A percentile compares a stretch with the other conserved stretches of the same genome.
These are phyloP conservation scores for Sphagnum contortum DNA, from an alignment of 225 moss, liverwort and hornwort genomes.

Conservation along the genomic window DNA sequence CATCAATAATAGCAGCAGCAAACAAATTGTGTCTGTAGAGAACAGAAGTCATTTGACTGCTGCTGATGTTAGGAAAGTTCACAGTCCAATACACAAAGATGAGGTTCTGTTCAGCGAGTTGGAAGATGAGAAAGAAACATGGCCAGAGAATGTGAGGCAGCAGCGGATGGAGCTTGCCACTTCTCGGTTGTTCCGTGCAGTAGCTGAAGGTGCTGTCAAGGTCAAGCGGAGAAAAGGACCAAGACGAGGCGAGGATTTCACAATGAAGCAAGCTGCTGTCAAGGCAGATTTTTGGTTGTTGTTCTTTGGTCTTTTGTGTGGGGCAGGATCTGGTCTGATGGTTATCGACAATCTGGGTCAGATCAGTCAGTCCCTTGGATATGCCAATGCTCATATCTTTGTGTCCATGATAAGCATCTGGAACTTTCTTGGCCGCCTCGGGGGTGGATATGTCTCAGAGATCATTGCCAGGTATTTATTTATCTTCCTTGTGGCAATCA, in stretches of 20 bases:
- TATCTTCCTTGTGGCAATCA: neutral
- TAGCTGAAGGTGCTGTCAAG: constrained; percentile 62
- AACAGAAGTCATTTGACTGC: neutral
- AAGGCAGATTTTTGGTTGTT: constrained; percentile 93
- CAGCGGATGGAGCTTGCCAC: constrained; percentile 11
- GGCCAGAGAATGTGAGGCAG: constrained; percentile 16
- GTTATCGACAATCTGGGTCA: constrained; percentile 90
- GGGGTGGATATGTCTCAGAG: constrained; percentile 85
- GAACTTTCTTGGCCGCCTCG: constrained; percentile 89
- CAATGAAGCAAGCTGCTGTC: constrained; percentile 60
- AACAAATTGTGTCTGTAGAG: constrained; percentile 1
- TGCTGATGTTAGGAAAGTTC: too few relatives aligned
- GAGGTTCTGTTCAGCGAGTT: constrained; percentile 68
- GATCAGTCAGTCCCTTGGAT: constrained; percentile 72
- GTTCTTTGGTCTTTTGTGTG: constrained; percentile 56
- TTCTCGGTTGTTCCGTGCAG: constrained; percentile 14
- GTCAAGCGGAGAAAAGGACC: constrained; percentile 75
- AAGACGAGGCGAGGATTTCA: constrained; percentile 83
- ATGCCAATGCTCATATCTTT: constrained; percentile 72
- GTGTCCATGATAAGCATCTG: constrained; percentile 88
- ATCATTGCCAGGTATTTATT: constrained; percentile 52
- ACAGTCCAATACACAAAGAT: too few relatives aligned
- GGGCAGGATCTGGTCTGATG: constrained; percentile 74
- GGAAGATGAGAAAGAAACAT: constrained; percentile 48
- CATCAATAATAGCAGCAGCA: constrained; percentile 9